A percentile compares a stretch with the other conserved stretches of the same genome.
phyloP scores from a whole-genome alignment of 192 early-diverging fungal species.

The Entomortierella parvispora region DNA sequence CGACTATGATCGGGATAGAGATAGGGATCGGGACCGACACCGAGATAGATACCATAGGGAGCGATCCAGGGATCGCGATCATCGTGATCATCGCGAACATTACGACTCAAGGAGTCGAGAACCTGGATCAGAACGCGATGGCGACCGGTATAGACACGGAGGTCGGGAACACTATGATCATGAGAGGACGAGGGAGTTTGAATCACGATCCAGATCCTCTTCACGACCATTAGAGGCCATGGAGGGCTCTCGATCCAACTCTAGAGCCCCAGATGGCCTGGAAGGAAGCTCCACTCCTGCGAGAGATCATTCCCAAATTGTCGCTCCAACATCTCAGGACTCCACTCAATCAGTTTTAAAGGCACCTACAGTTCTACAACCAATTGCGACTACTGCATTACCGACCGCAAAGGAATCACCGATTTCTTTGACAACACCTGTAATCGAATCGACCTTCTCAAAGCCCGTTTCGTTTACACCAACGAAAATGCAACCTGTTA shows the following conservation, averaged over 20 bases:
- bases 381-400: background rate
- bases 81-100: constrained; percentile 21
- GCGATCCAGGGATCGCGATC: constrained; percentile 18
- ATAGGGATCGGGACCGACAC: constrained; percentile 22
- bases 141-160: constrained; percentile 7
- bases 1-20: constrained; percentile 30
- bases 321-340: background rate
- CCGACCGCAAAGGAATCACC: background rate
- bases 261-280: constrained; percentile 13
- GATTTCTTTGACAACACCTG: background rate
- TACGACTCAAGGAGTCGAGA: constrained; percentile 12
- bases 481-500: too few species aligned
- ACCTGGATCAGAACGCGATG: constrained; percentile 11
- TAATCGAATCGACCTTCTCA: background rate
- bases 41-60: constrained; percentile 3
- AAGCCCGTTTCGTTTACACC: background rate
- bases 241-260: constrained; percentile 15
- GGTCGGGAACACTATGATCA: constrained; percentile 16
- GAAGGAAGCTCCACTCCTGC: constrained; percentile 30
- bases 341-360: background rate
- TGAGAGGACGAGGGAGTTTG: background rate
- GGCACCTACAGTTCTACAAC: background rate
- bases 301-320: constrained; percentile 1
- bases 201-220: too few species aligned
- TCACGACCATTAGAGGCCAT: constrained; percentile 1